Conservation (phyloP, 1,284 basidiomycete species). For the Rhodotorula sp. region DNA sequence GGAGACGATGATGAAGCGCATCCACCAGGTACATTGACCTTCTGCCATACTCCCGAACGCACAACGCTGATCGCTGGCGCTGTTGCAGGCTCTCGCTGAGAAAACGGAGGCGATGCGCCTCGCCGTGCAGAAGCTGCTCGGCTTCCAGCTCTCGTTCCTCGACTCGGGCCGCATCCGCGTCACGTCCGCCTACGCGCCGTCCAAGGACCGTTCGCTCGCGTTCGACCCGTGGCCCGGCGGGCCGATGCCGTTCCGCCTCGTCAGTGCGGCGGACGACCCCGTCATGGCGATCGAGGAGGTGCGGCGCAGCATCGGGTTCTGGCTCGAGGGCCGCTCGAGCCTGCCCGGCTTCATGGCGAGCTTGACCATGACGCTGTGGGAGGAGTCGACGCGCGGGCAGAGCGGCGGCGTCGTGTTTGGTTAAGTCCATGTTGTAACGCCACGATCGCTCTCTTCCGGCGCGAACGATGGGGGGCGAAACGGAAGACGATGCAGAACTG, state of each 20-base stretch:
- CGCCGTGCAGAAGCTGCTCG: conserved; percentile 74
- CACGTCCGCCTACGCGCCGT: conserved; percentile 68
- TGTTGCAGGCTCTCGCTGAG: conserved; percentile 61
- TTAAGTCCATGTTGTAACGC: background rate
- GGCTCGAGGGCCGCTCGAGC: conserved; percentile 39
- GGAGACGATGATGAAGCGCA: conserved; percentile 74
- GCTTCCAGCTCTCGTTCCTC: conserved; percentile 79
- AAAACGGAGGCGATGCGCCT: conserved; percentile 80
- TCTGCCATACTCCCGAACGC: background rate
- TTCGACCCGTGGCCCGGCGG: conserved; percentile 42
- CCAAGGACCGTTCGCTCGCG: conserved; percentile 49
- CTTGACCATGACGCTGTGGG: conserved; percentile 44
- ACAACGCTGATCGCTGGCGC: conserved; percentile 30
- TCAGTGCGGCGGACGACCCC: conserved; percentile 38
- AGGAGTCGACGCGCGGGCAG: conserved; percentile 37
- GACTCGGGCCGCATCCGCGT: conserved; percentile 79
- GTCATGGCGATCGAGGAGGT: conserved; percentile 40
- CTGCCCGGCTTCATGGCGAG: conserved; percentile 45
- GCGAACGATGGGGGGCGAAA: background rate
- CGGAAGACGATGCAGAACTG: background rate
- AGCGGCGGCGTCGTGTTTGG: conserved; percentile 21
- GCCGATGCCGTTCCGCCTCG: conserved; percentile 42
- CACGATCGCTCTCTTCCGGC: too few species aligned
- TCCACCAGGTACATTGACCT: conserved; percentile 39
- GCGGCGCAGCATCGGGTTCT: conserved; percentile 39